Base-by-base conservation (phyloP, 805 yeast genomes). In the Teunomyces pallodes region DNA sequence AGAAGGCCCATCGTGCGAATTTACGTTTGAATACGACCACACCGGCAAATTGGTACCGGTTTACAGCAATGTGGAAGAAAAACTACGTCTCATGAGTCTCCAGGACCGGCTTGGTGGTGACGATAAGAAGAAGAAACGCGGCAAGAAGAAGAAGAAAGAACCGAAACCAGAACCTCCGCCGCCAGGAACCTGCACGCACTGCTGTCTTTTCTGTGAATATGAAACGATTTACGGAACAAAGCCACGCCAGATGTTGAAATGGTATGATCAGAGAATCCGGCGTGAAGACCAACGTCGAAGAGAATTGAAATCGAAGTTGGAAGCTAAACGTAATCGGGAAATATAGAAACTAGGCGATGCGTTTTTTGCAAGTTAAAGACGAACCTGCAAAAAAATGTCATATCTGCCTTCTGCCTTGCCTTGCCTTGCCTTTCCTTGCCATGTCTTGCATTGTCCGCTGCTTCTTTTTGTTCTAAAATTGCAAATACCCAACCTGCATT, bases 181-280 rank as follows among this genome's bases (percentile, higher is more conserved):
- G 6, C 24, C 24, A 20, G 24, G 24, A 20, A 20, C 24, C 5
- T 57, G 55, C 46, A 44, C 41, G 33, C 42, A 32, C 48, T 58
- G 72, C 51, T 79, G 84, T 56, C 61, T 77, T 51, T 71, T 79
- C 46, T 79, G 84, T 59, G 81, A 79, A 53, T 79, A 78, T 57
- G 80, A 77, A 55, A 67, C 72, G 45, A 71, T 78, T 1, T 79
- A 70, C 58, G 83, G 83, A 1, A 62, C 61, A 40, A 75, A 77
- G 43, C 83, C 84, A 0, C 60, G 62, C 20, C 77, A 77, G 55
- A 71, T 76, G 72, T 75, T 79, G 50, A 75, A 72, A 55, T 75
- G 80, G 77, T 75, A 75, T 50, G 76, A 78, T 48, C 61, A 62
- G 43, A 65, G 68, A 42, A 56, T 69, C 36, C 42, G 44, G 32